Base-by-base conservation (phyloP, 2,329 filamentous ascomycete species). In the Trichoderma sp. region DNA sequence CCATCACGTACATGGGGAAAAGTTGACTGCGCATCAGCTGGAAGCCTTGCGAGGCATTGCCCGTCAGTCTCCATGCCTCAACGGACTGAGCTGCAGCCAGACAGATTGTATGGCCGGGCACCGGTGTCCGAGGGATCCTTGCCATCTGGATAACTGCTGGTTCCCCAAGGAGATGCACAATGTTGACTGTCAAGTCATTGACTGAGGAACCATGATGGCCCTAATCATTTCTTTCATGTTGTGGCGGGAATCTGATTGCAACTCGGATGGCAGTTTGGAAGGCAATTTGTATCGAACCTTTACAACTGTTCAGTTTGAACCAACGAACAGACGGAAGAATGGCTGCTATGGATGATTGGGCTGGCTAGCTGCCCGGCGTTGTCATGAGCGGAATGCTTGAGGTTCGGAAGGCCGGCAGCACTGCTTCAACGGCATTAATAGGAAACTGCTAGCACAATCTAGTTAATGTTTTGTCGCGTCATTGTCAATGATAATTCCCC, bases 31-130 rank as follows among this genome's bases (percentile, higher is more conserved):
- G 0, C 65, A 67, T 19, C 67, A 76, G 39, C 62, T 71, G 3
- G 68, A 67, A 15, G 74, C 73, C 43, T 67, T 78, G 41, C 69
- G 69, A 52, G 73, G 68, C 21, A 68, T 78, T 59, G 72, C 75
- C 12, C 70, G 77, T 2, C 68, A 68, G 28, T 70, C 68, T 9
- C 69, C 70, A 6, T 79, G 77, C 45, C 60, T 52, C 2, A 54
- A 57, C 0, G 73, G 74, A 0, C 45, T 74, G 43, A 57, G 61
- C 26, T 78, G 77, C 66, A 65, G 51, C 14, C 64, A 72, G 43
- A 43, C 65, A 7, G 48, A 65, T 15, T 73, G 72, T 44, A 43
- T 71, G 19, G 48, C 17, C 7, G 71, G 71, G 9, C 71, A 73
- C 63, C 67, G 54, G 7, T 73, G 72, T 48, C 44, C 67, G 2